Percentiles rank a stretch among this genome's conserved stretches.
Evolutionary conservation across 2,329 filamentous ascomycete species (phyloP).

Genomic region (Colletotrichum sp.): DNA sequence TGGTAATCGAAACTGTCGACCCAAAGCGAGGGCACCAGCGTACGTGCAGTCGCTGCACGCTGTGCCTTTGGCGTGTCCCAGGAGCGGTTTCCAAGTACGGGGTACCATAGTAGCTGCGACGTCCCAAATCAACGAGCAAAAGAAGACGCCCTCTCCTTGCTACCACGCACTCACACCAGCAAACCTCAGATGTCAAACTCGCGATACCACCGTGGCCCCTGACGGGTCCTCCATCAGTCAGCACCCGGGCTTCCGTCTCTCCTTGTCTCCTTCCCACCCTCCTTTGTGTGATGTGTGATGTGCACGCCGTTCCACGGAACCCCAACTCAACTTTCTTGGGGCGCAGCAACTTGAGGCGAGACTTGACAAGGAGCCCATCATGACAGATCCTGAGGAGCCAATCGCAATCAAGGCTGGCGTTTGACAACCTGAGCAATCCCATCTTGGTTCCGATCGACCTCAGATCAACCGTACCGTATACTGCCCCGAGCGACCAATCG

Average conservation of each 20-base stretch:
- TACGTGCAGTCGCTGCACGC: background rate
- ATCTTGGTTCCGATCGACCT: slow-evolving; percentile 24
- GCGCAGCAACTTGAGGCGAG: slow-evolving; percentile 23
- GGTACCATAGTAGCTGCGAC: background rate
- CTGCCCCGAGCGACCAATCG: slow-evolving; percentile 28
- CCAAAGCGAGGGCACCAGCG: slow-evolving; percentile 3
- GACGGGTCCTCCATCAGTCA: slow-evolving; percentile 10
- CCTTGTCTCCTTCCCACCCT: background rate
- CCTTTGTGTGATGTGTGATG: slow-evolving; percentile 18
- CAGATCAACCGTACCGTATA: slow-evolving; percentile 22
- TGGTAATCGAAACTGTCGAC: background rate
- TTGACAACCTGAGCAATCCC: slow-evolving; percentile 27
- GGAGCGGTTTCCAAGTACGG: background rate
- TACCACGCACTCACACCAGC: background rate
- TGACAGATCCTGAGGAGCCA: slow-evolving; percentile 32
- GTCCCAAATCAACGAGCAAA: background rate
- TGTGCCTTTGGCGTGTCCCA: background rate
- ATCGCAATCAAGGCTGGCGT: slow-evolving; percentile 33
- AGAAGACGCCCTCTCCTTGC: background rate
- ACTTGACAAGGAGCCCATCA: slow-evolving; percentile 26
- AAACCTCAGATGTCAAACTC: slow-evolving; percentile 14
- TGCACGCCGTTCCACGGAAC: slow-evolving; percentile 18
- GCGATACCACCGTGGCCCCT: slow-evolving; percentile 3
- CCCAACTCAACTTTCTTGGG: slow-evolving; percentile 19
- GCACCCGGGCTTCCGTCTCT: slow-evolving; percentile 21